Evolutionary conservation across 1,284 basidiomycete genomes (phyloP).

Genomic region (Taiwanofungus camphoratus): DNA sequence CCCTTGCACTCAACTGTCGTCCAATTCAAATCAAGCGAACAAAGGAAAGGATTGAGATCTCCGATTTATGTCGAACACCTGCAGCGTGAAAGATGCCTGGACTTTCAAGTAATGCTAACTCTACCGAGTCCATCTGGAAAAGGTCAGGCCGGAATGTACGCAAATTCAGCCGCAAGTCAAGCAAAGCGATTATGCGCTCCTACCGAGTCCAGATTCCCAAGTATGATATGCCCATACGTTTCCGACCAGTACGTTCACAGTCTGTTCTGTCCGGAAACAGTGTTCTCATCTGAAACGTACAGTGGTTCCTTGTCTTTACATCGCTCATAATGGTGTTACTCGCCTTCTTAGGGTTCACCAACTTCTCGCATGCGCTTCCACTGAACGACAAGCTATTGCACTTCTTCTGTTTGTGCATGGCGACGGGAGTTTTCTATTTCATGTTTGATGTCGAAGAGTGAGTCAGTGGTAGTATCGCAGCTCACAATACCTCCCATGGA

Average conservation of each 20-base stretch:
- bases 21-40: too few relatives aligned
- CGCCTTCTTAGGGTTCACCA: constrained; percentile 70
- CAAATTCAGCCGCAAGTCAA: constrained; percentile 30
- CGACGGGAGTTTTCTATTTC: constrained; percentile 81
- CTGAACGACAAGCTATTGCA: constrained; percentile 83
- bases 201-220: constrained; percentile 51
- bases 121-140: constrained; percentile 22
- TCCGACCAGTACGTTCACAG: constrained; percentile 55
- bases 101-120: constrained; percentile 11
- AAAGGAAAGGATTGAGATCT: too few relatives aligned
- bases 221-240: constrained; percentile 64
- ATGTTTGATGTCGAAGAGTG: constrained; percentile 86
- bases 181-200: constrained; percentile 52
- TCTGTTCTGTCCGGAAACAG: constrained; percentile 6
- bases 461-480: constrained; percentile 22
- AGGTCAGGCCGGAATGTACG: constrained; percentile 21
- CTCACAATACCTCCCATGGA: not conserved
- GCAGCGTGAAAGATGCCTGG: constrained; percentile 11
- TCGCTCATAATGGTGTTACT: constrained; percentile 57
- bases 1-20: too few relatives aligned
- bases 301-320: constrained; percentile 77
- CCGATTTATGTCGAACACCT: not conserved
- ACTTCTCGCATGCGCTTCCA: constrained; percentile 57
- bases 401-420: constrained; percentile 74
- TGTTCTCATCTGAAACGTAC: constrained; percentile 6